These are phyloP conservation scores for Alnus rubra DNA, from an alignment of 306 rosid species.

Conservation along the genomic window DNA sequence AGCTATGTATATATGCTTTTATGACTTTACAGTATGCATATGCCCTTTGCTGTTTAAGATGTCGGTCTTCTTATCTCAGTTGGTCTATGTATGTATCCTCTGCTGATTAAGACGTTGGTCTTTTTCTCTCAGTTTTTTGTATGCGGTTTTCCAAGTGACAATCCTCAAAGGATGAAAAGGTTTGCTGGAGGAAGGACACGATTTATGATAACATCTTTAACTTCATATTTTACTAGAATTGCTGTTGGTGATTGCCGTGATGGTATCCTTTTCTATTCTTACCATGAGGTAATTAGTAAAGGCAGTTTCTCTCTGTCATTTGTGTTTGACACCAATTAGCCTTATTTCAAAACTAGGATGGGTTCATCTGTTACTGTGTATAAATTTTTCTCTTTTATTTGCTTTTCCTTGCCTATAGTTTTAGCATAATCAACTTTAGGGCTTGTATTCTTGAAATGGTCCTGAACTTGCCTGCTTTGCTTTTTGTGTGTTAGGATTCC, in stretches of 20 bases:
- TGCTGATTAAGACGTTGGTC: slow-evolving; percentile 34
- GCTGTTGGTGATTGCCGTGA: slow-evolving; percentile 97
- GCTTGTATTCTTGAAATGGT: slow-evolving; percentile 20
- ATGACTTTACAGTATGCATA: not conserved
- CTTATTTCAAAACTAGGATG: not conserved
- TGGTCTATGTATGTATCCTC: not conserved
- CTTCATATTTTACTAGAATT: slow-evolving; percentile 78
- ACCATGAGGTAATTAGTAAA: slow-evolving; percentile 72
- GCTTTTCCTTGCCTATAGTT: not conserved
- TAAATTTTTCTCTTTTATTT: not conserved
- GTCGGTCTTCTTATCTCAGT: not conserved
- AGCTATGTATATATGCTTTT: not conserved
- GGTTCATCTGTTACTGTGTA: not conserved
- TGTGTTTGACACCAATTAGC: not conserved
- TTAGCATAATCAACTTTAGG: slow-evolving; percentile 17
- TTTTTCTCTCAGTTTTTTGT: slow-evolving; percentile 73
- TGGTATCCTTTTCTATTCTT: slow-evolving; percentile 77
- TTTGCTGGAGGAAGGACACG: slow-evolving; percentile 70
- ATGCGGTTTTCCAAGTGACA: slow-evolving; percentile 83
- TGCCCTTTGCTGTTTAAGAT: not conserved
- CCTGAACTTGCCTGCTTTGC: slow-evolving; percentile 32
- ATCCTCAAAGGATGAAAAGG: slow-evolving; percentile 64
- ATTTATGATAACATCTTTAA: slow-evolving; percentile 69
- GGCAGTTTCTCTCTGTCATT: slow-evolving; percentile 14
- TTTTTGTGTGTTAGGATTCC: slow-evolving; percentile 59